phyloP scores from a whole-genome alignment of 208 protist species.

The Trypanosoma caninum region DNA sequence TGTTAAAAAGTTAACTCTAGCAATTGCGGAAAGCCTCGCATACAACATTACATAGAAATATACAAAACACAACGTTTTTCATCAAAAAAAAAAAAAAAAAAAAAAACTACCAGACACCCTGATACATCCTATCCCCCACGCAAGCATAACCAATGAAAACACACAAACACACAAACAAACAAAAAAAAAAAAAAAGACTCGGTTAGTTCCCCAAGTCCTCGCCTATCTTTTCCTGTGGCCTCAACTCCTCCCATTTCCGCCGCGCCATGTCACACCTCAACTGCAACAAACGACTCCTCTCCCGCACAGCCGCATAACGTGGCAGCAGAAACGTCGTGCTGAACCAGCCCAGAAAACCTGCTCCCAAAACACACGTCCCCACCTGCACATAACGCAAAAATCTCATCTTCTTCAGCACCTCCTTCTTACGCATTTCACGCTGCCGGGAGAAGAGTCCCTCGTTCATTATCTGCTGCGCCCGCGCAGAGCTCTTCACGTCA shows the following conservation, averaged over 20 bases:
- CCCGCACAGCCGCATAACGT: conserved; percentile 66
- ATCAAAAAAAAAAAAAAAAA: conserved; percentile 5
- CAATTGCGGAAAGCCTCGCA: not conserved
- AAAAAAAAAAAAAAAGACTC: conserved; percentile 3
- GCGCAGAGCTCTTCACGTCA: conserved; percentile 78
- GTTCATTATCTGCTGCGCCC: conserved; percentile 85
- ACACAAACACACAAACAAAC: no score
- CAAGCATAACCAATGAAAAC: no score
- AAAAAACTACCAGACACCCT: no score
- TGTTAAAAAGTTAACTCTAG: not conserved
- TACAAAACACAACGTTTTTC: not conserved
- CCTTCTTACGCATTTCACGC: conserved; percentile 55
- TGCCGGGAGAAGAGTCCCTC: conserved; percentile 55
- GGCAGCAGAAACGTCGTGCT: conserved; percentile 53
- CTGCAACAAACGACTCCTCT: conserved; percentile 51
- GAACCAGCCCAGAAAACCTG: conserved; percentile 47
- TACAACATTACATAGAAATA: not conserved
- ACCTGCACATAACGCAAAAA: conserved; percentile 51
- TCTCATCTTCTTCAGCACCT: conserved; percentile 50
- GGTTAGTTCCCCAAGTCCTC: no score
- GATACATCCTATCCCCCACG: no score
- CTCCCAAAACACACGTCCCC: conserved; percentile 30
- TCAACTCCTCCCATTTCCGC: conserved; percentile 33
- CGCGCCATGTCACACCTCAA: conserved; percentile 61
- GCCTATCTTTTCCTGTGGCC: not conserved